A percentile compares a stretch with the other conserved stretches of the same genome.
Conservation (phyloP, 805 yeast species). For the Yueomyces sp. region DNA sequence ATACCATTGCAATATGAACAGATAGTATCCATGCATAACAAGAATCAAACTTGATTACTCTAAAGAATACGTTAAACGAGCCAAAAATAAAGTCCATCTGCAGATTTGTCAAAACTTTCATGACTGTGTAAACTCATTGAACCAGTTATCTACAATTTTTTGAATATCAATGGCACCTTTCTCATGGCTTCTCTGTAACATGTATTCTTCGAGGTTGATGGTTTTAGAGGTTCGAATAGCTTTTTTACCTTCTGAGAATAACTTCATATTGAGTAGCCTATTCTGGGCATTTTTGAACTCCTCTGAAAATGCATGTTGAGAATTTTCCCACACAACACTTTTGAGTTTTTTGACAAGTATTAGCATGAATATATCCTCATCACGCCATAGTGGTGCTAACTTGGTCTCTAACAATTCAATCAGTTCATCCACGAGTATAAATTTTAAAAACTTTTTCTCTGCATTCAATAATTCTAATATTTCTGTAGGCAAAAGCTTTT, state of each 20-base stretch:
- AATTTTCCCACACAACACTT: constrained; percentile 14
- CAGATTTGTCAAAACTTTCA: background rate
- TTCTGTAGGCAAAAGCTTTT: constrained; percentile 8
- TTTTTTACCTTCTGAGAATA: background rate
- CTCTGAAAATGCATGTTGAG: background rate
- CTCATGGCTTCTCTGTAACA: background rate
- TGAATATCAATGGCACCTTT: background rate
- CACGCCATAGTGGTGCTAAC: constrained; percentile 16
- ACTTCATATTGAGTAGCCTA: background rate
- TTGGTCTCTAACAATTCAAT: constrained; percentile 12
- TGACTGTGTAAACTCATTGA: background rate
- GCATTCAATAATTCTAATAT: constrained; percentile 8
- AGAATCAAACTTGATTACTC: background rate
- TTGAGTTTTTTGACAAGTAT: constrained; percentile 13
- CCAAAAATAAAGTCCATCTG: background rate
- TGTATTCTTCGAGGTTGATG: background rate
- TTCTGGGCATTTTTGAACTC: no score
- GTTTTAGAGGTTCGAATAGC: background rate
- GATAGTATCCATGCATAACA: constrained; percentile 16
- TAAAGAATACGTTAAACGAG: background rate
- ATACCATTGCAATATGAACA: constrained; percentile 37
- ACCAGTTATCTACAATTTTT: background rate
- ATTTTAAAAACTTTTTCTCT: constrained; percentile 8
- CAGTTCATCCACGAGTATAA: constrained; percentile 14
- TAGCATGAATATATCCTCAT: constrained; percentile 15